Percentiles rank a stretch among this genome's conserved stretches.
phyloP scores from a whole-genome alignment of 2,329 filamentous ascomycete genomes.

The Pestalotiopsis sp. region DNA sequence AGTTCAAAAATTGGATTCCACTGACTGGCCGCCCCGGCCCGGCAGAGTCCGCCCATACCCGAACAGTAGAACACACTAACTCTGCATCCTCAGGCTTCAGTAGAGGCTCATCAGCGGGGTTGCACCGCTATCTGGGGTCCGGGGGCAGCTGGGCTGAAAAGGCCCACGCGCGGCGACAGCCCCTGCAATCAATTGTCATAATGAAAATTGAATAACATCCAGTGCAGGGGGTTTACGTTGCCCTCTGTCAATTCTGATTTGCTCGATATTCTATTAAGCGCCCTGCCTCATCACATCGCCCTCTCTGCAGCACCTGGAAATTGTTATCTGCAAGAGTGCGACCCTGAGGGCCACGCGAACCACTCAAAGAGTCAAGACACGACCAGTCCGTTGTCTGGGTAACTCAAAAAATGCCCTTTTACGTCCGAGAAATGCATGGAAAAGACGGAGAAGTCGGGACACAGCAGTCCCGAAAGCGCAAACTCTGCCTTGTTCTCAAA shows the following conservation, averaged over 20 bases:
- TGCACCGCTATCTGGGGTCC: background rate
- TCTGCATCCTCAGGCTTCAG: background rate
- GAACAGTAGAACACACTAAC: background rate
- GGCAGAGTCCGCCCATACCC: background rate
- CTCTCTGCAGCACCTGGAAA: background rate
- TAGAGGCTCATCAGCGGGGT: background rate
- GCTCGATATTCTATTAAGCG: constrained; percentile 6
- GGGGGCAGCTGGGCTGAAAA: background rate
- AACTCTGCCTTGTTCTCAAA: background rate
- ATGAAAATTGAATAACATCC: background rate
- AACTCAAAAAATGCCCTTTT: background rate
- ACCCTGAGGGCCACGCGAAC: background rate
- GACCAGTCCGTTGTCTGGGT: background rate
- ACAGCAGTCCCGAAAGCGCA: background rate
- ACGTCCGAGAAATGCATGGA: background rate
- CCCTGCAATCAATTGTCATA: background rate
- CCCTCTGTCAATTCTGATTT: constrained; percentile 7
- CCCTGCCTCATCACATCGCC: constrained; percentile 9
- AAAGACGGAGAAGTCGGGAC: background rate
- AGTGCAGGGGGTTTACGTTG: background rate
- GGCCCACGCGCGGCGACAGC: background rate
- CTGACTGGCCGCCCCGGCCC: background rate
- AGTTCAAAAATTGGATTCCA: background rate
- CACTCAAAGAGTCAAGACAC: background rate
- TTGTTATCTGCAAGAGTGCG: background rate